These are phyloP conservation scores for Alternaria sp. DNA, from an alignment of 2,329 filamentous ascomycete species.

Conservation along the genomic window DNA sequence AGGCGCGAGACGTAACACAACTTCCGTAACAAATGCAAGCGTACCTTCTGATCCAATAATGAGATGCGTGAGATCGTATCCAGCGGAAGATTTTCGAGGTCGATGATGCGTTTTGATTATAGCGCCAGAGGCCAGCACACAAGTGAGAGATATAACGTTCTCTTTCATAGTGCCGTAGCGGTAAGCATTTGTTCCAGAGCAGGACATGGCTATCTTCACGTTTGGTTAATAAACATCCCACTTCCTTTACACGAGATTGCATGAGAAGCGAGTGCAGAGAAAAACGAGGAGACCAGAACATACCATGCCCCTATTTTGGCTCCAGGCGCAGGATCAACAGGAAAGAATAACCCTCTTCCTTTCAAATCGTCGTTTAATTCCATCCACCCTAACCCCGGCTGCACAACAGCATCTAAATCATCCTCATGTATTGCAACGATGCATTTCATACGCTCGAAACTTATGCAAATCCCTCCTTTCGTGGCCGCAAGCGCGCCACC, in stretches of 20 bases:
- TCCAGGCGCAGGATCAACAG: conserved; percentile 88
- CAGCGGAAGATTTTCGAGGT: conserved; percentile 86
- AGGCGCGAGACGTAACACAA: conserved; percentile 81
- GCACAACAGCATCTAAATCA: conserved; percentile 63
- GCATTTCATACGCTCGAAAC: conserved; percentile 83
- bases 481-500: conserved; percentile 87
- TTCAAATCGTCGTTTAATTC: conserved; percentile 75
- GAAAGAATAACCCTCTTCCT: conserved; percentile 79
- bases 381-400: conserved; percentile 82
- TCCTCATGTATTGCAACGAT: conserved; percentile 83
- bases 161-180: conserved; percentile 93
- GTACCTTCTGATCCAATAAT: conserved; percentile 93
- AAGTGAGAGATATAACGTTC: conserved; percentile 85
- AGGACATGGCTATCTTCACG: conserved; percentile 63
- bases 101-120: conserved; percentile 86
- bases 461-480: conserved; percentile 80
- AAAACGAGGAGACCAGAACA: conserved; percentile 47
- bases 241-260: too few relatives aligned
- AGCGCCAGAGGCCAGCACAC: conserved; percentile 87
- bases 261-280: neutral
- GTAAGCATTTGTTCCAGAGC: conserved; percentile 86
- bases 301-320: conserved; percentile 92
- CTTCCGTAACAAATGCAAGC: conserved; percentile 88
- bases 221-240: neutral
- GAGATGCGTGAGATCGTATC: conserved; percentile 87